These are phyloP conservation scores for Lipomyces japonicus DNA, from an alignment of 805 yeast species.

Conservation along the genomic window DNA sequence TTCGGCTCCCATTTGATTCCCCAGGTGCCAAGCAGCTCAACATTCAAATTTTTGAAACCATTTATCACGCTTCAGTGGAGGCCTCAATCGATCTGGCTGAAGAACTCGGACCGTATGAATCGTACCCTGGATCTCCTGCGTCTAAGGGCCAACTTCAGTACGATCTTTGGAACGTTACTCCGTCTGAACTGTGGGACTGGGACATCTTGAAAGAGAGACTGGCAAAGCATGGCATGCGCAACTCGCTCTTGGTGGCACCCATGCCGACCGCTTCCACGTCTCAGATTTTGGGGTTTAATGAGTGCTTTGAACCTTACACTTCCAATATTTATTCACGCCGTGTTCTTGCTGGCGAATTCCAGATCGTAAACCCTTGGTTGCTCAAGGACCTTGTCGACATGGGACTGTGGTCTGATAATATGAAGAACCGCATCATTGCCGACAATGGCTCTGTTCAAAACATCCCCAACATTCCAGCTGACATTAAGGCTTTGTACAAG, in stretches of 20 bases:
- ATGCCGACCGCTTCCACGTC: constrained; percentile 99
- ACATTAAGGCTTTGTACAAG: constrained; percentile 72
- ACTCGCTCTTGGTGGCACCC: constrained; percentile 85
- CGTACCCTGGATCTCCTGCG: constrained; percentile 84
- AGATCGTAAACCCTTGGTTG: constrained; percentile 83
- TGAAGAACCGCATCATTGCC: constrained; percentile 72
- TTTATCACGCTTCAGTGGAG: constrained; percentile 90
- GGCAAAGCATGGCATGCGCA: constrained; percentile 66
- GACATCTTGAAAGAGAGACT: constrained; percentile 59
- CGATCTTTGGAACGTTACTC: constrained; percentile 80
- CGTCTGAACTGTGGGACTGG: constrained; percentile 88
- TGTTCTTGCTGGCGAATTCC: constrained; percentile 90
- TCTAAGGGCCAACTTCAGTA: constrained; percentile 80
- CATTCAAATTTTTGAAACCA: constrained; percentile 87
- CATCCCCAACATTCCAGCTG: constrained; percentile 68
- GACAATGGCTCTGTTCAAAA: constrained; percentile 83
- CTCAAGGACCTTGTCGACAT: constrained; percentile 74
- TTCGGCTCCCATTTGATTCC: constrained; percentile 85
- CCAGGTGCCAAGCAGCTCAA: constrained; percentile 71
- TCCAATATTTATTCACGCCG: constrained; percentile 89
- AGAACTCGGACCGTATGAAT: constrained; percentile 62
- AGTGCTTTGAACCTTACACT: constrained; percentile 94
- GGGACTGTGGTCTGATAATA: constrained; percentile 75
- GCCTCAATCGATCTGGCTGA: constrained; percentile 78
- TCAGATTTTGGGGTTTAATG: constrained; percentile 88